Percentiles rank a stretch among this genome's conserved stretches.
phyloP scores from a whole-genome alignment of 2,329 filamentous ascomycete genomes.

The Verticillium isaacii region DNA sequence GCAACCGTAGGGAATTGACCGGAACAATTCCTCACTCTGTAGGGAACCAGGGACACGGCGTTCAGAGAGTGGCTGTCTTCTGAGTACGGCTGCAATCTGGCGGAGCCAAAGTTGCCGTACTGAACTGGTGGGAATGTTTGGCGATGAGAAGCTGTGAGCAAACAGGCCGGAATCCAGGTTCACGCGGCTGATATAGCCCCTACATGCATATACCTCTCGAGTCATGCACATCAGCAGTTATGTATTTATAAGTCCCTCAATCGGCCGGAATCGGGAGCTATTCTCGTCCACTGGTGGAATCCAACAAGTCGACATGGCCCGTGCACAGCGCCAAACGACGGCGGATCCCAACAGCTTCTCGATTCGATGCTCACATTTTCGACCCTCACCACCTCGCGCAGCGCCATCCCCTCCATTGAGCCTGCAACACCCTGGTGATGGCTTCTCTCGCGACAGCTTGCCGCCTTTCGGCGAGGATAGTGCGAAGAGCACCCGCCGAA shows the following conservation, averaged over 20 bases:
- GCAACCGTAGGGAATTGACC: not conserved
- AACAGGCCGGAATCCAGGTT: too few species aligned
- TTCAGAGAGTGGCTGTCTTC: not conserved
- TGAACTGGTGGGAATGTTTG: too few species aligned
- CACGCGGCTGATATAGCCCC: too few species aligned
- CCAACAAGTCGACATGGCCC: slow-evolving; percentile 5
- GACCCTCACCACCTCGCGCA: slow-evolving; percentile 9
- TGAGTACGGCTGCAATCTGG: not conserved
- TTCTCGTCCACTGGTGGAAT: not conserved
- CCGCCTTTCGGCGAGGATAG: slow-evolving; percentile 58
- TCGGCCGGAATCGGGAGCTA: not conserved
- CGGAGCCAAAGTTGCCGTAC: not conserved
- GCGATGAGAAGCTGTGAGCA: too few species aligned
- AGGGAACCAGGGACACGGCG: too few species aligned
- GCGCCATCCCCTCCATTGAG: slow-evolving; percentile 15
- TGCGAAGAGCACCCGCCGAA: slow-evolving; percentile 49
- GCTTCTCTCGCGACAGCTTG: slow-evolving; percentile 62
- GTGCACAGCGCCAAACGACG: slow-evolving; percentile 21
- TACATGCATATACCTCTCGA: too few species aligned
- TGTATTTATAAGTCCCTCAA: not conserved
- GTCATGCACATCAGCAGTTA: not conserved
- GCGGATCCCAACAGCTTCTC: slow-evolving; percentile 27
- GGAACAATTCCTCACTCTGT: not conserved
- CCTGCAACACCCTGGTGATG: slow-evolving; percentile 38
- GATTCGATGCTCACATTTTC: slow-evolving; percentile 11